Conservation (phyloP, 345 rosid genomes). For the Dipteronia sinensis region DNA sequence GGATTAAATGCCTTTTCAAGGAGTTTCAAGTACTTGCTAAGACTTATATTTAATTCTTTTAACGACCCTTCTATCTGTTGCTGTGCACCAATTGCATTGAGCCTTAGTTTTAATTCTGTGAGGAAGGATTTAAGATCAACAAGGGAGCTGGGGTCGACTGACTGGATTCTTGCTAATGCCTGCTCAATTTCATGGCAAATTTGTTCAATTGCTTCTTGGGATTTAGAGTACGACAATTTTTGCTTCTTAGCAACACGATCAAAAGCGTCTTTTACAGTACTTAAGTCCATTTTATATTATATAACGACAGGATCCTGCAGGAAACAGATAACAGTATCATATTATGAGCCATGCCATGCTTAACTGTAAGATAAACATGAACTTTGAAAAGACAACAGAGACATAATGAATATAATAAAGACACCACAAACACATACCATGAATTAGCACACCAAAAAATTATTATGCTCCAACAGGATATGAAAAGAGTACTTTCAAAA, state of each 20-base stretch:
- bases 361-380: slow-evolving; percentile 2
- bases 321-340: slow-evolving; percentile 7
- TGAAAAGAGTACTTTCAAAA: not conserved
- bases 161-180: slow-evolving; percentile 45
- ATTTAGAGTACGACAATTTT: slow-evolving; percentile 50
- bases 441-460: not conserved
- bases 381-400: not conserved
- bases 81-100: slow-evolving; percentile 43
- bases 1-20: slow-evolving; percentile 60
- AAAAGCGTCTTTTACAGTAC: slow-evolving; percentile 58
- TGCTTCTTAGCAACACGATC: slow-evolving; percentile 66
- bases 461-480: not conserved
- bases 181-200: slow-evolving; percentile 50
- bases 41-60: slow-evolving; percentile 50
- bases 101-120: slow-evolving; percentile 52
- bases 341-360: not conserved
- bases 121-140: slow-evolving; percentile 44
- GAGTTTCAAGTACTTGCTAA: slow-evolving; percentile 58
- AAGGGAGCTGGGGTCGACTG: slow-evolving; percentile 27
- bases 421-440: not conserved
- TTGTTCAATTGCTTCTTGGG: slow-evolving; percentile 52
- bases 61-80: slow-evolving; percentile 59
- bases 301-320: slow-evolving; percentile 31
- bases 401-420: not conserved
- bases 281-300: slow-evolving; percentile 43